Percentiles rank a stretch among this genome's conserved stretches.
phyloP scores from a whole-genome alignment of 805 yeast species.

The Cyberlindnera mycetangii region DNA sequence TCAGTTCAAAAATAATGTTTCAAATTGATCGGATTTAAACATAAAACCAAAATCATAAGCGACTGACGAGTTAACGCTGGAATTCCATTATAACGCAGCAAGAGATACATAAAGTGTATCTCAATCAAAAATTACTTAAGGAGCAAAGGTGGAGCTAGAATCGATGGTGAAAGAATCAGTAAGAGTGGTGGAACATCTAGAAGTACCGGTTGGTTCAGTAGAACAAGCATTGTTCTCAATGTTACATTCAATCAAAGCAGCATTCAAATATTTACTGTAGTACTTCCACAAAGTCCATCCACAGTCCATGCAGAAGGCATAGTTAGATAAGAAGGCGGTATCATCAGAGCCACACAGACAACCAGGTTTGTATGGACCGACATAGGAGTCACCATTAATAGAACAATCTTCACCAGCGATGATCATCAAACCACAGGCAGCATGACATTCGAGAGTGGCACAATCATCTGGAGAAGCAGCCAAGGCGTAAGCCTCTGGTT shows the following conservation, averaged over 20 bases:
- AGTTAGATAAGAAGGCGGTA: slow-evolving; percentile 20
- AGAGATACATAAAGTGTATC: too few relatives aligned
- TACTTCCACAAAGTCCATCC: slow-evolving; percentile 38
- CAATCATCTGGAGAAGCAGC: slow-evolving; percentile 23
- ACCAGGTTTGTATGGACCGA: slow-evolving; percentile 23
- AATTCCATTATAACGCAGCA: too few relatives aligned
- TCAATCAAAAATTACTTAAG: too few relatives aligned
- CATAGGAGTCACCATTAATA: slow-evolving; percentile 26
- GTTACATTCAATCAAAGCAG: too few relatives aligned
- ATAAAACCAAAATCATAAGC: too few relatives aligned
- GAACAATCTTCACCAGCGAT: slow-evolving; percentile 33
- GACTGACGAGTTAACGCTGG: too few relatives aligned
- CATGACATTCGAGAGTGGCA: slow-evolving; percentile 32
- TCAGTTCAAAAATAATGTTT: too few relatives aligned
- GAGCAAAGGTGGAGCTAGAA: too few relatives aligned
- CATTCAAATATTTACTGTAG: slow-evolving; percentile 29
- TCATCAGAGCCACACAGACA: slow-evolving; percentile 27
- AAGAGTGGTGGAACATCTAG: slow-evolving; percentile 23
- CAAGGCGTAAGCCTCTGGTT: slow-evolving; percentile 19
- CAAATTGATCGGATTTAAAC: too few relatives aligned
- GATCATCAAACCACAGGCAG: slow-evolving; percentile 34
- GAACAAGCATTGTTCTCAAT: slow-evolving; percentile 30
- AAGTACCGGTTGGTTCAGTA: slow-evolving; percentile 29
- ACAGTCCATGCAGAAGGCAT: slow-evolving; percentile 33
- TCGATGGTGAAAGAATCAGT: too few relatives aligned